Percentiles rank a stretch among this genome's conserved stretches.
These are phyloP conservation scores for Rubus parviflorus DNA, from an alignment of 306 rosid species.

Conservation along the genomic window DNA sequence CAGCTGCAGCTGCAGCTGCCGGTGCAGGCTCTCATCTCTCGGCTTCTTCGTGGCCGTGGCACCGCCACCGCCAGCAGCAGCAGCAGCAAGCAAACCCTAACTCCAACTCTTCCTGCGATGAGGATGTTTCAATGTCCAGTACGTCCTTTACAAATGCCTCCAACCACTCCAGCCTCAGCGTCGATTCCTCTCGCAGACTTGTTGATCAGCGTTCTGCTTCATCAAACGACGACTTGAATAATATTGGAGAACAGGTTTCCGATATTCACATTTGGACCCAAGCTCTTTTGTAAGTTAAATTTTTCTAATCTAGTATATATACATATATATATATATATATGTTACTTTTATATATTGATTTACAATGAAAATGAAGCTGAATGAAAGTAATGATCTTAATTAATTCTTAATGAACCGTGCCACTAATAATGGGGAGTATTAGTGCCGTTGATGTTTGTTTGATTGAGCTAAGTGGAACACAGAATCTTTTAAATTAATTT, in stretches of 20 bases:
- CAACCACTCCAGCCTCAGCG: conserved; percentile 72
- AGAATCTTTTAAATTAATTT: conserved; percentile 24
- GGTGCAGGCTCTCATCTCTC: conserved; percentile 25
- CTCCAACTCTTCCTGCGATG: conserved; percentile 71
- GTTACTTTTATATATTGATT: neutral
- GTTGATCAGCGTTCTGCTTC: conserved; percentile 45
- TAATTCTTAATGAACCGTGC: neutral
- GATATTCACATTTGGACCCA: conserved; percentile 83
- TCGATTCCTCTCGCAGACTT: conserved; percentile 56
- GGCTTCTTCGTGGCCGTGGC: conserved; percentile 55
- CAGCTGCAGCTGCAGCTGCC: neutral
- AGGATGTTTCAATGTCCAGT: conserved; percentile 66
- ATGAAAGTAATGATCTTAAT: neutral
- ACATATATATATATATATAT: neutral
- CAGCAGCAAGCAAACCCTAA: conserved; percentile 53
- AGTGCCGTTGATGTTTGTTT: conserved; percentile 15
- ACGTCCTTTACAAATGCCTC: conserved; percentile 80
- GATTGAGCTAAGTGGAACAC: conserved; percentile 25
- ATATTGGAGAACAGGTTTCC: conserved; percentile 47
- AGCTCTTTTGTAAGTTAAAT: conserved; percentile 60
- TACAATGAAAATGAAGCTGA: neutral
- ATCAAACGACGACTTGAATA: conserved; percentile 44
- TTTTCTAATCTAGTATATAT: neutral
- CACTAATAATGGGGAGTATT: conserved; percentile 4
- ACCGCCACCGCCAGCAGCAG: conserved; percentile 25